phyloP scores from a whole-genome alignment of 1,284 basidiomycete genomes.

The Ceratobasidium sp. region DNA sequence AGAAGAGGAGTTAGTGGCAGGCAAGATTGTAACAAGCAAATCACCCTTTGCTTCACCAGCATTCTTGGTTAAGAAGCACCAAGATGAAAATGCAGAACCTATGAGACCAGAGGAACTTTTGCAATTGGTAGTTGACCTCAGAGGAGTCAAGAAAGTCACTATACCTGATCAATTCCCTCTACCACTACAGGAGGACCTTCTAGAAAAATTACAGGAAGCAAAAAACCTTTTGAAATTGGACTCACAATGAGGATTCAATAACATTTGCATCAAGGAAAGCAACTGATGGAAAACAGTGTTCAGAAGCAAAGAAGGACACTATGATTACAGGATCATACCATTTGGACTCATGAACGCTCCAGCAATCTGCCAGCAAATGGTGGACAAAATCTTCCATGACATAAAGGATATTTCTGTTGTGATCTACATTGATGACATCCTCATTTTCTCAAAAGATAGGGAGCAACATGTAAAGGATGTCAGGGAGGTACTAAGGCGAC shows the following conservation, averaged over 20 bases:
- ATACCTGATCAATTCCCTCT: slow-evolving; percentile 43
- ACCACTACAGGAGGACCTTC: slow-evolving; percentile 41
- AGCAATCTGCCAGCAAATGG: too few relatives aligned
- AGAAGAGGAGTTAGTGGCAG: background rate
- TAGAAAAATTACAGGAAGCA: slow-evolving; percentile 43
- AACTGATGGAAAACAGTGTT: slow-evolving; percentile 51
- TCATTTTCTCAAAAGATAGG: too few relatives aligned
- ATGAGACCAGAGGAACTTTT: slow-evolving; percentile 51
- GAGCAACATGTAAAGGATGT: too few relatives aligned
- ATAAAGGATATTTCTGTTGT: too few relatives aligned
- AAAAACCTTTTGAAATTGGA: slow-evolving; percentile 48
- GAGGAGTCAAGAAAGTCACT: background rate
- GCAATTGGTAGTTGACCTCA: slow-evolving; percentile 31
- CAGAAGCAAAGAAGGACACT: too few relatives aligned
- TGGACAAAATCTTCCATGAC: too few relatives aligned
- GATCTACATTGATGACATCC: too few relatives aligned
- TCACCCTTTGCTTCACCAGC: slow-evolving; percentile 52
- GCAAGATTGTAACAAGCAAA: background rate
- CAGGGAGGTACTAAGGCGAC: too few relatives aligned
- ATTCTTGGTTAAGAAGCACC: slow-evolving; percentile 59
- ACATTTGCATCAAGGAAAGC: slow-evolving; percentile 44
- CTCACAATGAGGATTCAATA: slow-evolving; percentile 46
- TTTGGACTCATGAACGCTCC: too few relatives aligned
- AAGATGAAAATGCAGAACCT: too few relatives aligned
- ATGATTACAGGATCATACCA: too few relatives aligned